Conservation (phyloP, 352 stramenopile genomes). For the Peronospora farinosa region DNA sequence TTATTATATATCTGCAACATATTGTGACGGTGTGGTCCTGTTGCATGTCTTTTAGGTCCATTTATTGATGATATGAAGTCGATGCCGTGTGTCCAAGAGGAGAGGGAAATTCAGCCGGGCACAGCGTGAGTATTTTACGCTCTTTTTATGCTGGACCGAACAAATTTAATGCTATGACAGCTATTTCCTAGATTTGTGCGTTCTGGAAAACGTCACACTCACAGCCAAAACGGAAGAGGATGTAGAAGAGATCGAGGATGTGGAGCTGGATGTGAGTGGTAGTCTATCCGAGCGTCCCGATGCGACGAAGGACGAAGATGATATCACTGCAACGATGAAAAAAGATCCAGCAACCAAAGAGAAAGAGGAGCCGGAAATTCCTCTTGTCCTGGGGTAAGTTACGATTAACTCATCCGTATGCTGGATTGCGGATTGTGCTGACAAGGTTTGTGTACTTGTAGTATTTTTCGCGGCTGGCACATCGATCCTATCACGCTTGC, state of each 20-base stretch:
- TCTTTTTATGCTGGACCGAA: not conserved
- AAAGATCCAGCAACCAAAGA: conserved; percentile 15
- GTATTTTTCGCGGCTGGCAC: conserved; percentile 72
- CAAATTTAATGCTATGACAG: conserved; percentile 21
- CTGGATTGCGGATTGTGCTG: conserved; percentile 1
- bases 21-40: not conserved
- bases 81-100: conserved; percentile 41
- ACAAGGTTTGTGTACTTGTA: conserved; percentile 21
- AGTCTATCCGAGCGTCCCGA: conserved; percentile 2
- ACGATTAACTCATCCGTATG: not conserved
- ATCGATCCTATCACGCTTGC: conserved; percentile 69
- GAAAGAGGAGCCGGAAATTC: conserved; percentile 20
- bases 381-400: conserved; percentile 50
- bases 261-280: conserved; percentile 25
- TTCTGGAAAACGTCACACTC: conserved; percentile 57
- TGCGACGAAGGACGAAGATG: conserved; percentile 7
- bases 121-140: conserved; percentile 31
- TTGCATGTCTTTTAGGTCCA: conserved; percentile 23
- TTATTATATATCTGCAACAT: conserved; percentile 1
- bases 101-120: conserved; percentile 32
- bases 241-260: conserved; percentile 21
- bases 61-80: conserved; percentile 31
- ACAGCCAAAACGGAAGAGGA: conserved; percentile 22
- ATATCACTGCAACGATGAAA: conserved; percentile 3
- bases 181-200: conserved; percentile 54